Percentiles rank a stretch among this genome's conserved stretches.
Evolutionary conservation across 108 stramenopile genomes (phyloP).

Genomic region (Chaetoceros muelleri): DNA sequence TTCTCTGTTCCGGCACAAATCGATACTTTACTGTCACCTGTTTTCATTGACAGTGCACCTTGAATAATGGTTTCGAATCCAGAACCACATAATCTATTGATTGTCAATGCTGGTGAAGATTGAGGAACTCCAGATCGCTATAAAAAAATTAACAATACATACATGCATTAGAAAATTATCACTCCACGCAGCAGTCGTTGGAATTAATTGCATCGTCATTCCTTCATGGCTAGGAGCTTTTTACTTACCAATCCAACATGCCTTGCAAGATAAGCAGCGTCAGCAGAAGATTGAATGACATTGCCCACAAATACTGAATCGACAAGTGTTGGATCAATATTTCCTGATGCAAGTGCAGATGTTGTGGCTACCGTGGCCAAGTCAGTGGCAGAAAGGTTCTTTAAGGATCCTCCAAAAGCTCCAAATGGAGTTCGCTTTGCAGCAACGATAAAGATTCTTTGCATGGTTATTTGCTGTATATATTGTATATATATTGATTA

Average conservation of each 20-base stretch:
- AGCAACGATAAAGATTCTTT: constrained; percentile 89
- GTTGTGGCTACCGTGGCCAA: constrained; percentile 62
- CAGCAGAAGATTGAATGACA: constrained; percentile 85
- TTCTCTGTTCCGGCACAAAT: constrained; percentile 95
- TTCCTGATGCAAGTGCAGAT: constrained; percentile 55
- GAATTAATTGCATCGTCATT: too few species aligned
- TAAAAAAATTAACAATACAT: too few species aligned
- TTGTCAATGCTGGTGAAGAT: constrained; percentile 79
- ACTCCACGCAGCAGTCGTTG: too few species aligned
- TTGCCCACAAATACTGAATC: constrained; percentile 93
- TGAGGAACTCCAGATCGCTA: constrained; percentile 64
- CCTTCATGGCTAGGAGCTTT: too few species aligned
- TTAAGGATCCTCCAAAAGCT: constrained; percentile 90
- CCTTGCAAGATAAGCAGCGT: constrained; percentile 90
- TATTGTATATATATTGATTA: too few species aligned
- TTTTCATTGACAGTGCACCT: constrained; percentile 81
- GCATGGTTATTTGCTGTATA: constrained; percentile 19
- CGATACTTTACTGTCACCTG: constrained; percentile 75
- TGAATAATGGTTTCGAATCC: constrained; percentile 95
- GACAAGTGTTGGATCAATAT: constrained; percentile 62
- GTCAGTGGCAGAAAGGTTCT: constrained; percentile 63
- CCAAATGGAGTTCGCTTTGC: constrained; percentile 99
- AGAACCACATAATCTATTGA: constrained; percentile 95
- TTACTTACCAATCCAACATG: constrained; percentile 91
- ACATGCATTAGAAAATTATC: too few species aligned